A percentile compares a stretch with the other conserved stretches of the same genome.
phyloP scores from a whole-genome alignment of 2,329 filamentous ascomycete species.

The Claviceps monticola region DNA sequence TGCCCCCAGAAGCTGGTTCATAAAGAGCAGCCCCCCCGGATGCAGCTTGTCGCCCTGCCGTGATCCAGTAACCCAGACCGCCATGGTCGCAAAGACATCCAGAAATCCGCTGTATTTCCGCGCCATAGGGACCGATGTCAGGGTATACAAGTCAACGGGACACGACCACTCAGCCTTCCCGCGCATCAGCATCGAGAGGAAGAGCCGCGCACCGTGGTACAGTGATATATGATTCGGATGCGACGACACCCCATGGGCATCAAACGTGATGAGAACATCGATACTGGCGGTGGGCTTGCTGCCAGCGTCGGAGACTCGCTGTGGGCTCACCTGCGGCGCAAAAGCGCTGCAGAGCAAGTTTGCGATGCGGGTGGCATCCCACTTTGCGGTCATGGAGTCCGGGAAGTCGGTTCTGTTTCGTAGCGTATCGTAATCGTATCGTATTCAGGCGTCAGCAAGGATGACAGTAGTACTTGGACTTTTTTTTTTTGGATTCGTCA shows the following conservation, averaged over 20 bases:
- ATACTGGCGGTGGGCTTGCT: slow-evolving; percentile 40
- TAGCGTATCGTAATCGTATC: too few relatives aligned
- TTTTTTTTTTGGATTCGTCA: too few relatives aligned
- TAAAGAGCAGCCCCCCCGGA: slow-evolving; percentile 50
- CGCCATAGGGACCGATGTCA: slow-evolving; percentile 55
- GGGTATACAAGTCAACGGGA: slow-evolving; percentile 74
- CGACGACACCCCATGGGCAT: slow-evolving; percentile 63
- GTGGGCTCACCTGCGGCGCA: slow-evolving; percentile 44
- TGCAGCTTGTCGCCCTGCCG: slow-evolving; percentile 22
- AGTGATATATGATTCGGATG: slow-evolving; percentile 92
- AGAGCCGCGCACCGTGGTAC: slow-evolving; percentile 65
- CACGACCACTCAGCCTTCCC: slow-evolving; percentile 50
- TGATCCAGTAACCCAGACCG: slow-evolving; percentile 34
- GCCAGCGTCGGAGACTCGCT: slow-evolving; percentile 15
- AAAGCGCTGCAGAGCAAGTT: slow-evolving; percentile 60
- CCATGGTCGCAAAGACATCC: slow-evolving; percentile 60
- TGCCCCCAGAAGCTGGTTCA: slow-evolving; percentile 53
- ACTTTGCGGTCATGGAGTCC: slow-evolving; percentile 73
- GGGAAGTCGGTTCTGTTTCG: slow-evolving; percentile 45
- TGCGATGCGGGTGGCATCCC: slow-evolving; percentile 59
- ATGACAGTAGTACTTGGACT: too few relatives aligned
- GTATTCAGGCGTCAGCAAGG: too few relatives aligned
- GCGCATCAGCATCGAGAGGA: slow-evolving; percentile 52
- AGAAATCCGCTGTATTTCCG: slow-evolving; percentile 74
- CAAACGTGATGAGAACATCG: slow-evolving; percentile 83